phyloP scores from a whole-genome alignment of 495 filamentous ascomycete genomes.

The Lasiosphaeris hirsuta region DNA sequence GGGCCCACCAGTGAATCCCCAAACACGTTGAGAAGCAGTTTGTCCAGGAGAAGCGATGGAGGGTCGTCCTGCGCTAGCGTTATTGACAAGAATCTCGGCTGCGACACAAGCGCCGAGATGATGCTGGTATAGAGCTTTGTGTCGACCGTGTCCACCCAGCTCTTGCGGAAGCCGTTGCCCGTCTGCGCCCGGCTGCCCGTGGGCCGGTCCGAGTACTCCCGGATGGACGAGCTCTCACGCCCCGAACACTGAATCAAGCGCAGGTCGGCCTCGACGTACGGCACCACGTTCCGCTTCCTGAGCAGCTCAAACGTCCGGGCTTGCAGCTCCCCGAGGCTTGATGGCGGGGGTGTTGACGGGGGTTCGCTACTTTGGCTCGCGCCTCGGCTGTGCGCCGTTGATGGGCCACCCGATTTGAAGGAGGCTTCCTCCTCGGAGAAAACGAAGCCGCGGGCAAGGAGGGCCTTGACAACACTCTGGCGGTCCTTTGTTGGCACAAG shows the following conservation, averaged over 20 bases:
- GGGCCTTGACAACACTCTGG: slow-evolving; percentile 66
- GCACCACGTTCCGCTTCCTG: slow-evolving; percentile 67
- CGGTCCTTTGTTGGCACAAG: slow-evolving; percentile 76
- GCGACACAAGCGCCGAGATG: slow-evolving; percentile 64
- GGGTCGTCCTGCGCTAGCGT: slow-evolving; percentile 83
- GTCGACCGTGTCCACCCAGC: slow-evolving; percentile 52
- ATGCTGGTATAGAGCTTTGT: slow-evolving; percentile 65
- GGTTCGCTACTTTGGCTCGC: slow-evolving; percentile 42
- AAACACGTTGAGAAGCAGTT: slow-evolving; percentile 62
- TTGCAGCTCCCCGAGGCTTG: slow-evolving; percentile 74
- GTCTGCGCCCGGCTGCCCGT: background rate
- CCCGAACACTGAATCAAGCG: slow-evolving; percentile 84
- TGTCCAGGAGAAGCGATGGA: slow-evolving; percentile 78
- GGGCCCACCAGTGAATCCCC: slow-evolving; percentile 72
- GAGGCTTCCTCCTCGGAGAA: slow-evolving; percentile 62
- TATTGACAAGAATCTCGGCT: slow-evolving; percentile 77
- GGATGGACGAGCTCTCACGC: slow-evolving; percentile 29
- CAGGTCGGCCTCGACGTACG: slow-evolving; percentile 63
- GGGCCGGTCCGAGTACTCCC: slow-evolving; percentile 28
- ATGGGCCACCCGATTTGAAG: slow-evolving; percentile 55
- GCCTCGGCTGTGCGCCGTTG: slow-evolving; percentile 43
- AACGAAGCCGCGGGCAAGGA: slow-evolving; percentile 77
- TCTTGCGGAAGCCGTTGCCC: slow-evolving; percentile 20
- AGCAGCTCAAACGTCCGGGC: slow-evolving; percentile 74
- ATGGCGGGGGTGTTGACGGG: slow-evolving; percentile 72